Evolutionary conservation across 2,329 filamentous ascomycete genomes (phyloP).

Genomic region (Neofusicoccum kwambonambiense): DNA sequence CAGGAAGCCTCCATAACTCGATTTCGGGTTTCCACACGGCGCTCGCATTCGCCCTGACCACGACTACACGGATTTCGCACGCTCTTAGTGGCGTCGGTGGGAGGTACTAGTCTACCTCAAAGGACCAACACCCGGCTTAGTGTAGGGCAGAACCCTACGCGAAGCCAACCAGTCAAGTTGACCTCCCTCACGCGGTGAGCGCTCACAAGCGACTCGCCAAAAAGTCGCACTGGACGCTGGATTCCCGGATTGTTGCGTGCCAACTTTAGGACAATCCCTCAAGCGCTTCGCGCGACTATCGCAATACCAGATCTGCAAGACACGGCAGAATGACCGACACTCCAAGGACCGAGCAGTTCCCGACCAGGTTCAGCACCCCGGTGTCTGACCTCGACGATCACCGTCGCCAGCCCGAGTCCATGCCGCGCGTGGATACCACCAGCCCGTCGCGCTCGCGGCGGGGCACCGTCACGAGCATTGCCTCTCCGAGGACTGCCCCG

Average conservation of each 20-base stretch:
- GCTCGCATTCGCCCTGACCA: slow-evolving; percentile 20
- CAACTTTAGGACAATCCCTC: not conserved
- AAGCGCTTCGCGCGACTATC: not conserved
- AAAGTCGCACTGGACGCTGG: not conserved
- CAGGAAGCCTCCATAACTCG: slow-evolving; percentile 96
- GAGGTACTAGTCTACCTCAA: slow-evolving; percentile 17
- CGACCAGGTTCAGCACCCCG: slow-evolving; percentile 69
- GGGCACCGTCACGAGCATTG: slow-evolving; percentile 71
- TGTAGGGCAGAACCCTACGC: slow-evolving; percentile 48
- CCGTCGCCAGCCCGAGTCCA: slow-evolving; percentile 63
- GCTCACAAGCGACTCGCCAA: slow-evolving; percentile 54
- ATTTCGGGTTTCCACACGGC: slow-evolving; percentile 28
- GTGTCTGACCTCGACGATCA: slow-evolving; percentile 86
- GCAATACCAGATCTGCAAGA: not conserved
- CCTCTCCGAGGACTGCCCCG: not conserved
- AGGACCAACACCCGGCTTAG: slow-evolving; percentile 35
- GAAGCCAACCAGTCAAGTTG: slow-evolving; percentile 51
- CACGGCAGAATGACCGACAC: slow-evolving; percentile 50
- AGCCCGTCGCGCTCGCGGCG: slow-evolving; percentile 53
- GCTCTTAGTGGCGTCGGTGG: slow-evolving; percentile 14
- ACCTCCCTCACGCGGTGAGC: slow-evolving; percentile 51
- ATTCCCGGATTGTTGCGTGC: not conserved
- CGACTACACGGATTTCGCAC: slow-evolving; percentile 1
- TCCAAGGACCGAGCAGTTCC: slow-evolving; percentile 64
- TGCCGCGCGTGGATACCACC: slow-evolving; percentile 53